Conservation (phyloP, 2,329 filamentous ascomycete species). For the Amesomyces nigricolor region DNA sequence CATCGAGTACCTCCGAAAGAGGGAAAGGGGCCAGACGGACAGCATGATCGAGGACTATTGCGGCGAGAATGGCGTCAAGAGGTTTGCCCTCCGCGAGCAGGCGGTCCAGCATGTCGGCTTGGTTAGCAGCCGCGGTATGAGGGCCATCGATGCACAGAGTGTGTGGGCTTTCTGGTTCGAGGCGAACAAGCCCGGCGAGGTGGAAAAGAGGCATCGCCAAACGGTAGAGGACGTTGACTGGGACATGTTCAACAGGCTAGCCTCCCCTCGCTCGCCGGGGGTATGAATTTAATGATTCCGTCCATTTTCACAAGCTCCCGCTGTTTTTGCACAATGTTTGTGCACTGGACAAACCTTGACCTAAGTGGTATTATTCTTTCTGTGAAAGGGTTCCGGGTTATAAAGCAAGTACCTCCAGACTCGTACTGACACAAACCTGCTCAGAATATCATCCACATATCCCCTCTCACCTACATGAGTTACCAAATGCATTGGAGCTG, state of each 20-base stretch:
- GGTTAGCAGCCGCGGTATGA: slow-evolving; percentile 14
- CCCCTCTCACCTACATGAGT: too few species aligned
- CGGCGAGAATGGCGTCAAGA: slow-evolving; percentile 1
- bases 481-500: too few species aligned
- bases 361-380: too few species aligned
- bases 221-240: slow-evolving; percentile 16
- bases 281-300: too few species aligned
- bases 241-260: slow-evolving; percentile 11
- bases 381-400: too few species aligned
- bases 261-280: background rate
- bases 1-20: slow-evolving; percentile 3
- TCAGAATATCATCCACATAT: too few species aligned
- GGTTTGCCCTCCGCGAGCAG: slow-evolving; percentile 20
- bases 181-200: slow-evolving; percentile 5
- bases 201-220: slow-evolving; percentile 10
- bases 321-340: too few species aligned
- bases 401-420: too few species aligned
- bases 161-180: slow-evolving; percentile 22
- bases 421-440: too few species aligned
- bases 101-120: slow-evolving; percentile 19
- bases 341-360: too few species aligned
- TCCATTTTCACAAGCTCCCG: too few species aligned
- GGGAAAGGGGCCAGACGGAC: slow-evolving; percentile 18
- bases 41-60: slow-evolving; percentile 20
- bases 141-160: slow-evolving; percentile 3